Conservation (phyloP, 306 rosid species). For the Rosa lucieae region DNA sequence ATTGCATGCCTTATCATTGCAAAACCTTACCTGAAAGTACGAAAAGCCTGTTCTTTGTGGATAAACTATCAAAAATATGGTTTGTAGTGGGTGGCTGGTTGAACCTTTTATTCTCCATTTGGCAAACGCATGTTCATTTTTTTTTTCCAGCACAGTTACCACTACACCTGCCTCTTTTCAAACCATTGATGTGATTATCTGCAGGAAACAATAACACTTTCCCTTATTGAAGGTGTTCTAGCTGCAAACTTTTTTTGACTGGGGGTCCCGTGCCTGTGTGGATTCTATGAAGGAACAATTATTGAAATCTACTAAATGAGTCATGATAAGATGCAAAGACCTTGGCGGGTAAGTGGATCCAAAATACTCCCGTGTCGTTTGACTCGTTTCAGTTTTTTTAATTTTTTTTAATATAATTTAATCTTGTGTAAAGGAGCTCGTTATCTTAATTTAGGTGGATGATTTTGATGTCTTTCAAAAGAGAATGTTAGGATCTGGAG, state of each 20-base stretch:
- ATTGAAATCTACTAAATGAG: constrained; percentile 98
- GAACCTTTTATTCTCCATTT: neutral
- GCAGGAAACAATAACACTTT: constrained; percentile 84
- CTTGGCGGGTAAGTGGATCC: constrained; percentile 72
- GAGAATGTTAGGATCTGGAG: constrained; percentile 72
- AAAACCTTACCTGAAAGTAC: neutral
- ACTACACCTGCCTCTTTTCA: constrained; percentile 1
- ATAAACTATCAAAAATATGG: neutral
- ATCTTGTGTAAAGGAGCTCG: neutral
- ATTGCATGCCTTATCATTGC: neutral
- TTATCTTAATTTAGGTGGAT: constrained; percentile 68
- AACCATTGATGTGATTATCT: constrained; percentile 29
- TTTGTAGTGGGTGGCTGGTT: neutral
- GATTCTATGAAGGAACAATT: constrained; percentile 94
- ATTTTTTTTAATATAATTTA: neutral
- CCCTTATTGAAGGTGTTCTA: constrained; percentile 94
- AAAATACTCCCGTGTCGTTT: neutral
- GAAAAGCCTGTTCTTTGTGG: neutral
- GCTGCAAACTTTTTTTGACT: constrained; percentile 95
- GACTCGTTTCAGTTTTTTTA: neutral
- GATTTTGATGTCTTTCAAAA: constrained; percentile 76
- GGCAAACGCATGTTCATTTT: neutral
- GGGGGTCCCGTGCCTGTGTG: constrained; percentile 99
- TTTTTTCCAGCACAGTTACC: constrained; percentile 8
- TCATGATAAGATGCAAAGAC: constrained; percentile 96